Base-by-base conservation (phyloP, 2,329 filamentous ascomycete genomes). In the Trichophyton simii region DNA sequence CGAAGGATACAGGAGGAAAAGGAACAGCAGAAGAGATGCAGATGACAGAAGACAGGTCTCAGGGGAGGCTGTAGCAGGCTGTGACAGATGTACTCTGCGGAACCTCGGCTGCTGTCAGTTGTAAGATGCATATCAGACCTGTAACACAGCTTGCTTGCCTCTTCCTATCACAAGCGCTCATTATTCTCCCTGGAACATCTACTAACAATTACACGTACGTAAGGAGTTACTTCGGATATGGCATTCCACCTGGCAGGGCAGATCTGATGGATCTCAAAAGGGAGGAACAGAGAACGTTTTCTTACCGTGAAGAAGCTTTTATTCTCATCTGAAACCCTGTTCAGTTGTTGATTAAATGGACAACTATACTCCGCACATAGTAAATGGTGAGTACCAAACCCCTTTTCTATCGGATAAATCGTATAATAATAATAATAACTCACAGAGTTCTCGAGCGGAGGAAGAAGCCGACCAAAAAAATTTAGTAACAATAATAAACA, bases 221-320 rank as follows among this genome's bases (percentile, higher is more conserved):
- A 44, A 44, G 41, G 6, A 6, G 28, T 7, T 44, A 44, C 41
- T n/a, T n/a, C 15, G 15, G n/a, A n/a, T n/a, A 15, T n/a, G n/a
- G 5, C n/a, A 18, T 44, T 44, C n/a, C 41, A 44, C 41, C 34
- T 44, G 41, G 41, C 41, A 28, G 46, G 46, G 46, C 22, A 52
- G 46, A 52, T 52, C 46, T 52, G 46, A 52, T 52, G 46, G 46
- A 52, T 52, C 46, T 52, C 46, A 52, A 52, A 52, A 28, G 22
- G 8, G 5, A 48, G 20, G 18, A 20, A 46, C 1, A 46, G 18
- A 20, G 4, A n/a, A 15, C 15, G 11, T 31, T 20, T 46, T 46
- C 42, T 25, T 7, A 6, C 46, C 3, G 20, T 22, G 46, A 52
- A 50, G 46, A 50, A 52, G 46, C 46, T 52, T 52, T 52, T 52